These are phyloP conservation scores for Apiospora hydei DNA, from an alignment of 2,329 filamentous ascomycete species.

Conservation along the genomic window DNA sequence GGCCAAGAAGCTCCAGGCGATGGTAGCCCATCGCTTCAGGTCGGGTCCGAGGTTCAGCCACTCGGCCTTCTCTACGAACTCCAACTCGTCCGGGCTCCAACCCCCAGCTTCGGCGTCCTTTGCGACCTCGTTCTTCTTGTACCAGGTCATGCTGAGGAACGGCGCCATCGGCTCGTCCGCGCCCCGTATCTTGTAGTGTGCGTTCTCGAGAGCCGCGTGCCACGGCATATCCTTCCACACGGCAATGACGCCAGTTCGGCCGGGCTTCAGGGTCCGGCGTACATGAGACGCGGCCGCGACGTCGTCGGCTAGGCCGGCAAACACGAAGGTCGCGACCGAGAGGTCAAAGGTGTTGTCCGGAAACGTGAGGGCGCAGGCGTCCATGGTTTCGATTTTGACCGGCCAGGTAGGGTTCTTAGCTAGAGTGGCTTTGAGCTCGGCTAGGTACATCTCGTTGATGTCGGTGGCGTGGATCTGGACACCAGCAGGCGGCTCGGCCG, in stretches of 20 bases:
- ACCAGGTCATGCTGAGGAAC: slow-evolving; percentile 18
- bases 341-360: slow-evolving; percentile 29
- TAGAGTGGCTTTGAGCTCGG: slow-evolving; percentile 24
- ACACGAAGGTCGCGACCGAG: slow-evolving; percentile 27
- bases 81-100: slow-evolving; percentile 7
- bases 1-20: slow-evolving; percentile 29
- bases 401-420: slow-evolving; percentile 27
- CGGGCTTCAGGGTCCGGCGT: slow-evolving; percentile 27
- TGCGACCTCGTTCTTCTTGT: not conserved
- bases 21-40: slow-evolving; percentile 28
- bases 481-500: slow-evolving; percentile 24
- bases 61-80: slow-evolving; percentile 24
- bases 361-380: slow-evolving; percentile 29
- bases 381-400: slow-evolving; percentile 26
- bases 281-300: slow-evolving; percentile 28
- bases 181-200: slow-evolving; percentile 28
- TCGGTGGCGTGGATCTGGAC: slow-evolving; percentile 29
- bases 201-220: slow-evolving; percentile 27
- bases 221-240: slow-evolving; percentile 30
- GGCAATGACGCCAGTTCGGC: slow-evolving; percentile 25
- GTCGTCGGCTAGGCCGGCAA: slow-evolving; percentile 26
- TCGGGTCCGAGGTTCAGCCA: slow-evolving; percentile 26
- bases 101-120: not conserved
- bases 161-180: slow-evolving; percentile 28
- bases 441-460: slow-evolving; percentile 24